These are phyloP conservation scores for Angomonas desouzai DNA, from an alignment of 208 protist genomes.

Conservation along the genomic window DNA sequence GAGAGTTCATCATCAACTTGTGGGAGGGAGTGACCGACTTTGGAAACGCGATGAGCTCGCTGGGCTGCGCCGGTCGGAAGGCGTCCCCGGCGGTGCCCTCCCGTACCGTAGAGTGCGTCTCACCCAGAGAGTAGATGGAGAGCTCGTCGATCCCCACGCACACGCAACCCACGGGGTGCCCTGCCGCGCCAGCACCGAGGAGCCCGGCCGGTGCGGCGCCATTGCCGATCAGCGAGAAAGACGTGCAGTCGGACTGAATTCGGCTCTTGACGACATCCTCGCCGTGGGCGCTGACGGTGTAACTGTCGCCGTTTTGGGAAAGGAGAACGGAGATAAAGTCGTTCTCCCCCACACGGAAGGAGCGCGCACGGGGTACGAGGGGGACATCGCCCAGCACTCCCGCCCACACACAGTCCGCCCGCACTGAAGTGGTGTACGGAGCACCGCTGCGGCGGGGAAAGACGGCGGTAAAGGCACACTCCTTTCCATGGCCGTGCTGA, in stretches of 20 bases:
- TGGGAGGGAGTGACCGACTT: background rate
- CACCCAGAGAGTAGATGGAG: slow-evolving; percentile 60
- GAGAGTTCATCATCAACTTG: background rate
- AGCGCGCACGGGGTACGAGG: slow-evolving; percentile 57
- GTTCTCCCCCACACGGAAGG: slow-evolving; percentile 43
- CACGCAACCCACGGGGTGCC: slow-evolving; percentile 46
- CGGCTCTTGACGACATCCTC: slow-evolving; percentile 44
- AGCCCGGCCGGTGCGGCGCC: background rate
- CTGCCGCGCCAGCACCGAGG: slow-evolving; percentile 13
- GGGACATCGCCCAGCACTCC: slow-evolving; percentile 29
- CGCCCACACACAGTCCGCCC: slow-evolving; percentile 43
- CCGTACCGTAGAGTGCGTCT: slow-evolving; percentile 7
- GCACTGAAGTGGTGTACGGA: slow-evolving; percentile 9
- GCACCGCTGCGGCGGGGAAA: background rate
- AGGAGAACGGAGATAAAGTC: slow-evolving; percentile 64
- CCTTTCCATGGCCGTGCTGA: background rate
- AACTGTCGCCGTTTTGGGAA: slow-evolving; percentile 57
- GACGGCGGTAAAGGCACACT: background rate
- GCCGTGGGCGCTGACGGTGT: slow-evolving; percentile 42
- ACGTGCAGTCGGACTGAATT: slow-evolving; percentile 64
- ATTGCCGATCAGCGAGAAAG: slow-evolving; percentile 62
- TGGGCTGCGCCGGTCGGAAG: background rate
- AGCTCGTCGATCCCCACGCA: slow-evolving; percentile 75
- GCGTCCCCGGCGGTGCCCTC: background rate
- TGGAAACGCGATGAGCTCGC: background rate